phyloP scores from a whole-genome alignment of 2,329 filamentous ascomycete genomes.

The Clarireedia hainanense region DNA sequence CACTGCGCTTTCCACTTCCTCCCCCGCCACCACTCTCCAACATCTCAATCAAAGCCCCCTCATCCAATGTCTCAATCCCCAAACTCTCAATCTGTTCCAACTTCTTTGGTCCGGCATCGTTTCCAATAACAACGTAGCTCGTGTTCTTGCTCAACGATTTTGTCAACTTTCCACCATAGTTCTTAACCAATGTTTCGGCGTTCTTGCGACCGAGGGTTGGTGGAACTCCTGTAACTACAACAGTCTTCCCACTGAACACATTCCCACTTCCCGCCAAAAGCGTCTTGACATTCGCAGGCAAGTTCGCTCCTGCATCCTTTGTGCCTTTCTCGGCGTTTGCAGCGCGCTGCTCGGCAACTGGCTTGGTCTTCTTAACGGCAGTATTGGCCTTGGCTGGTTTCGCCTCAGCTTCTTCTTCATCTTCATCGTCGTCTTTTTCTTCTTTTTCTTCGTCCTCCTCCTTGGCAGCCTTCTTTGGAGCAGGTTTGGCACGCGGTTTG shows the following conservation, averaged over 20 bases:
- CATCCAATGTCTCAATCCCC: conserved; percentile 14
- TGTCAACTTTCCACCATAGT: conserved; percentile 18
- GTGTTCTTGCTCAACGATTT: conserved; percentile 21
- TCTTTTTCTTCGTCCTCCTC: neutral
- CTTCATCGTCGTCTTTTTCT: neutral
- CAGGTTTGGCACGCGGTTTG: neutral
- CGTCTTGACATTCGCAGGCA: conserved; percentile 16
- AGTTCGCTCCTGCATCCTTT: conserved; percentile 9
- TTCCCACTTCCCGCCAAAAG: conserved; percentile 12
- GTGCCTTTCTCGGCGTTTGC: conserved; percentile 15
- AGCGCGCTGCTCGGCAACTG: conserved; percentile 18
- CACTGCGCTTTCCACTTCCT: neutral
- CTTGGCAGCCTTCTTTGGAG: neutral
- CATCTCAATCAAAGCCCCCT: conserved; percentile 15
- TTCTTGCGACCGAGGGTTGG: conserved; percentile 18
- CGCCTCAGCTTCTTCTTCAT: neutral
- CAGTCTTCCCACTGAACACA: conserved; percentile 8
- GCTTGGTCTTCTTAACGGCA: conserved; percentile 17
- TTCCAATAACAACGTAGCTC: conserved; percentile 18
- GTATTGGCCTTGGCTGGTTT: conserved; percentile 1
- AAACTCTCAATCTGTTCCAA: conserved; percentile 17
- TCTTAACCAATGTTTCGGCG: conserved; percentile 15
- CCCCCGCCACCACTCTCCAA: conserved; percentile 10
- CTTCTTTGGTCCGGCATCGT: conserved; percentile 22
- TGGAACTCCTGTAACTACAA: conserved; percentile 20